Evolutionary conservation across 192 early-diverging fungal genomes (phyloP).

Genomic region (Lobosporangium transversale): DNA sequence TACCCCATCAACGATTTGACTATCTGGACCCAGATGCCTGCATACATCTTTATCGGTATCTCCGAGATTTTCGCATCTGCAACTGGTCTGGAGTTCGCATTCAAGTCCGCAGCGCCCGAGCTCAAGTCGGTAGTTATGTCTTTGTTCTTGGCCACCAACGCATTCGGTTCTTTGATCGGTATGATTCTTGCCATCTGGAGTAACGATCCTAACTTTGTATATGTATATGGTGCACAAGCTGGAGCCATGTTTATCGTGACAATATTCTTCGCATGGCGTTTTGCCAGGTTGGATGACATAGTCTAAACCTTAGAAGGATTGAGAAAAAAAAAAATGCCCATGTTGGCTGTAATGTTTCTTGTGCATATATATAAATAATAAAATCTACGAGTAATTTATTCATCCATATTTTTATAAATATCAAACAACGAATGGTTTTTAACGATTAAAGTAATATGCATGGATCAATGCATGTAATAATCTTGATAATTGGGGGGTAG

Average conservation of each 20-base stretch:
- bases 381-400: too few relatives aligned
- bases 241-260: constrained; percentile 52
- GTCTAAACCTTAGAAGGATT: too few relatives aligned
- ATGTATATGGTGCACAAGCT: constrained; percentile 67
- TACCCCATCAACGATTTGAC: constrained; percentile 59
- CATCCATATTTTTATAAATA: too few relatives aligned
- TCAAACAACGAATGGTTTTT: too few relatives aligned
- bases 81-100: constrained; percentile 74
- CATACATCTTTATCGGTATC: constrained; percentile 66
- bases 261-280: constrained; percentile 62
- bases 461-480: too few relatives aligned
- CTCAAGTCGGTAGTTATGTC: constrained; percentile 77
- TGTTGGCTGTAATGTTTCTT: too few relatives aligned
- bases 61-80: constrained; percentile 71
- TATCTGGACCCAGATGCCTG: constrained; percentile 66
- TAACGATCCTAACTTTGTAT: constrained; percentile 65
- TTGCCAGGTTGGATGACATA: constrained; percentile 59
- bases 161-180: constrained; percentile 67
- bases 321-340: too few relatives aligned
- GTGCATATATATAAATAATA: too few relatives aligned
- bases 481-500: too few relatives aligned
- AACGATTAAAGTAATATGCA: too few relatives aligned
- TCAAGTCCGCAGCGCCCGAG: constrained; percentile 64
- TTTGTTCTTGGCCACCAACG: constrained; percentile 70
- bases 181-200: constrained; percentile 68